A percentile compares a stretch with the other conserved stretches of the same genome.
Evolutionary conservation across 1,284 basidiomycete species (phyloP).

Genomic region (Fomitopsis schrenkii): DNA sequence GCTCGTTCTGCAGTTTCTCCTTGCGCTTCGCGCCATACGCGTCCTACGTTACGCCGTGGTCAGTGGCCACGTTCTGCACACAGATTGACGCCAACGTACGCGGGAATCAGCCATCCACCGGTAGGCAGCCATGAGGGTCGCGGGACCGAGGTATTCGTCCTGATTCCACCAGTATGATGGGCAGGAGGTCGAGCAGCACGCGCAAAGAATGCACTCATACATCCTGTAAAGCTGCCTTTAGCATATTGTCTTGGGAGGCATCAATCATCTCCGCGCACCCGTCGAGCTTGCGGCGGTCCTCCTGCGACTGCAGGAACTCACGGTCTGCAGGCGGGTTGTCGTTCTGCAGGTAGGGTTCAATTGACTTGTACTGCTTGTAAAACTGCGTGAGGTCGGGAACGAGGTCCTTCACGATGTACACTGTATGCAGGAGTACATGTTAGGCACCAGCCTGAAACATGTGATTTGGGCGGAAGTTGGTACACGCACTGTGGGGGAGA

Average conservation of each 20-base stretch:
- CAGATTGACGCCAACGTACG: conserved; percentile 39
- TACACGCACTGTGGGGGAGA: conserved; percentile 86
- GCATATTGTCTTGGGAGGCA: not conserved
- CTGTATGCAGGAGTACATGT: conserved; percentile 37
- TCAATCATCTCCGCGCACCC: conserved; percentile 40
- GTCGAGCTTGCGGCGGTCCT: conserved; percentile 94
- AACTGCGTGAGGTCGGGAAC: conserved; percentile 88
- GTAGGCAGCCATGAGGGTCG: conserved; percentile 93
- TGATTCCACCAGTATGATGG: conserved; percentile 99
- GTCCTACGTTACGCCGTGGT: conserved; percentile 48
- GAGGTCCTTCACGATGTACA: conserved; percentile 99
- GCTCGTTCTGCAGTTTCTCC: conserved; percentile 91
- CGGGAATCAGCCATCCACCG: conserved; percentile 98
- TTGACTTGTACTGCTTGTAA: conserved; percentile 99
- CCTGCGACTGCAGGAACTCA: conserved; percentile 87
- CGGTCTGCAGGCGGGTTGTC: conserved; percentile 80
- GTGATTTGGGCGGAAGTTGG: not conserved
- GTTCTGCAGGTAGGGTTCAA: conserved; percentile 93
- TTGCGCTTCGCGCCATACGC: conserved; percentile 78
- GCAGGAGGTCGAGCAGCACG: conserved; percentile 96
- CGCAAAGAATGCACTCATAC: conserved; percentile 95
- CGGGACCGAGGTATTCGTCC: conserved; percentile 96
- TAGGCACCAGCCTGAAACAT: not conserved
- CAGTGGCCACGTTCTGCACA: not conserved
- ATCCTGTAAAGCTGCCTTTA: conserved; percentile 30